These are phyloP conservation scores for Acer campestre DNA, from an alignment of 345 rosid species.

Conservation along the genomic window DNA sequence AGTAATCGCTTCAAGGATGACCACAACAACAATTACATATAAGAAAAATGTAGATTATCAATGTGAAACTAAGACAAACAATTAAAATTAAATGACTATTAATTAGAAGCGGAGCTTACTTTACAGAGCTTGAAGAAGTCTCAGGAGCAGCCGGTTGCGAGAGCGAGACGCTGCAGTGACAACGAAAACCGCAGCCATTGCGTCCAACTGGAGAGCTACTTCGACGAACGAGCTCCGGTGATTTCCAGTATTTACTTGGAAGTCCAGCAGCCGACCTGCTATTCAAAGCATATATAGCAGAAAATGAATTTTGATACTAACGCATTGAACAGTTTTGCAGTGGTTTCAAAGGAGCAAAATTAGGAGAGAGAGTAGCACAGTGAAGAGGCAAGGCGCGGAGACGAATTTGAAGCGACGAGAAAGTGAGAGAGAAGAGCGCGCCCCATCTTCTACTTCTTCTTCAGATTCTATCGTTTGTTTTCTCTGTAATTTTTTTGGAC, in stretches of 20 bases:
- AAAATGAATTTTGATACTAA: neutral
- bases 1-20: neutral
- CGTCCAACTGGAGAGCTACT: neutral
- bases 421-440: slow-evolving; percentile 49
- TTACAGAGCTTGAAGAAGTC: slow-evolving; percentile 41
- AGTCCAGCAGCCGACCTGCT: slow-evolving; percentile 34
- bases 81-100: neutral
- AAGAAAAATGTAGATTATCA: neutral
- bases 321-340: neutral
- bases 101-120: slow-evolving; percentile 24
- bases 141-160: slow-evolving; percentile 37
- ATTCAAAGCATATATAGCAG: neutral
- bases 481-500: neutral
- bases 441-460: slow-evolving; percentile 29
- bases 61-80: neutral
- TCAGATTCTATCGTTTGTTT: neutral
- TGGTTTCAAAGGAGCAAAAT: neutral
- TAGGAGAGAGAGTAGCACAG: slow-evolving; percentile 27
- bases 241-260: slow-evolving; percentile 23
- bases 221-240: slow-evolving; percentile 12
- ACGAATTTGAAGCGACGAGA: slow-evolving; percentile 39
- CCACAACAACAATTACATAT: neutral
- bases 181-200: slow-evolving; percentile 33
- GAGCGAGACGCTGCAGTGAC: slow-evolving; percentile 47
- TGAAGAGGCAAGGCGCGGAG: slow-evolving; percentile 47